Base-by-base conservation (phyloP, 306 rosid genomes). In the Fagus sylvatica region DNA sequence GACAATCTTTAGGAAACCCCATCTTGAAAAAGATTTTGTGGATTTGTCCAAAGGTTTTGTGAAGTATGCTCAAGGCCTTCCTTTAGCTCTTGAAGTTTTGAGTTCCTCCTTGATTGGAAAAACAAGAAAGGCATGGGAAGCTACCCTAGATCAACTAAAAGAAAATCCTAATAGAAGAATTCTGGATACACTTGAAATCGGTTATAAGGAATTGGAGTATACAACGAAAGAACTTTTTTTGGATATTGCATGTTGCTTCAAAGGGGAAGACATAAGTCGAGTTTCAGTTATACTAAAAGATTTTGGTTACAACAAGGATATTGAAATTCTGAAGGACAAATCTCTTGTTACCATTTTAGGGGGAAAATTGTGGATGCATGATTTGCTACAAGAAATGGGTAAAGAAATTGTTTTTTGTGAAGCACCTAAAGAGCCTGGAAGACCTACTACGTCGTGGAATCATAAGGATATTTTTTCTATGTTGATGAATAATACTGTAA, bases 171-270 rank as follows among this genome's bases (percentile, higher is more conserved):
- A 8, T 3, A 33, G 39, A 8, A 46, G 53, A 2, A 40, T 77
- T 2, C 7, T 55, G 54, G 11, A 60, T 36, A 34, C n/a, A 5
- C 74, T 78, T 4, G 13, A 42, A 19, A 56, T 77, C 36, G 56
- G 82, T 62, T 77, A 76, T 73, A 81, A 73, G 65, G 71, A 53
- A 74, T 30, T 82, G n/a, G 53, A 66, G n/a, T 53, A 67, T 2
- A 73, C 19, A 11, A 11, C 19, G 43, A 2, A 73, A 77, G 61
- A 48, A 69, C 53, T 67, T 36, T 77, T 82, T 65, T 74, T 77
- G 0, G 76, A 82, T n/a, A 82, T 82, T 56, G 85, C 82, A 0
- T 77, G 85, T 16, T 77, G 77, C 42, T 82, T 77, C 13, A 77
- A 72, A 30, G 85, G 79, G 6, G 68, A 73, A 68, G 33, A 65